A percentile compares a stretch with the other conserved stretches of the same genome.
Evolutionary conservation across 73 alveolate species (phyloP).

Genomic region (Blepharisma japonicum): DNA sequence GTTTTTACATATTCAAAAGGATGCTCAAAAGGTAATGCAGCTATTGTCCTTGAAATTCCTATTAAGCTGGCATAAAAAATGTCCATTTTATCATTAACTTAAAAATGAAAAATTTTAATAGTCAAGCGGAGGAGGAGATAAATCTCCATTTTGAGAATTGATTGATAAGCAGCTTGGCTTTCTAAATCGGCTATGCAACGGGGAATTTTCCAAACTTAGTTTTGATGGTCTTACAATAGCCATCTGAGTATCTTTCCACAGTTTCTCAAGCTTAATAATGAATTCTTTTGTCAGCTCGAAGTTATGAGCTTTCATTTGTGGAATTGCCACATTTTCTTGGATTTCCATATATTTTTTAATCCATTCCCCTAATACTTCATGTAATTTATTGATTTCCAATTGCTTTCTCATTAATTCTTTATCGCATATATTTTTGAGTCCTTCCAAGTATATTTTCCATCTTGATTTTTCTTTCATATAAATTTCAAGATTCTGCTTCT

Average conservation of each 20-base stretch:
- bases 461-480: not conserved
- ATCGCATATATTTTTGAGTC: not conserved
- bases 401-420: constrained; percentile 2
- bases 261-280: no score
- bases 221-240: no score
- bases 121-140: not conserved
- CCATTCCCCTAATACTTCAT: not conserved
- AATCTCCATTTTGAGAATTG: constrained; percentile 8
- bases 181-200: not conserved
- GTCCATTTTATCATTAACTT: no score
- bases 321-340: no score
- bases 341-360: not conserved
- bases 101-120: not conserved
- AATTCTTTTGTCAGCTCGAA: no score
- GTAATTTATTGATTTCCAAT: not conserved
- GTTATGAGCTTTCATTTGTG: no score
- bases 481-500: not conserved
- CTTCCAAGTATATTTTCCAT: not conserved
- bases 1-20: constrained; percentile 21
- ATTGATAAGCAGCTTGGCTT: not conserved
- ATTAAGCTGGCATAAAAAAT: not conserved
- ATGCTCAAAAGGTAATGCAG: constrained; percentile 5
- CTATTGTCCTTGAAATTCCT: not conserved
- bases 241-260: no score
- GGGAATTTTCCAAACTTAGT: not conserved